Evolutionary conservation across 2,329 filamentous ascomycete species (phyloP), one percentile per base, ranked within the genome.

Genomic region (Ceratocystis destructans): DNA sequence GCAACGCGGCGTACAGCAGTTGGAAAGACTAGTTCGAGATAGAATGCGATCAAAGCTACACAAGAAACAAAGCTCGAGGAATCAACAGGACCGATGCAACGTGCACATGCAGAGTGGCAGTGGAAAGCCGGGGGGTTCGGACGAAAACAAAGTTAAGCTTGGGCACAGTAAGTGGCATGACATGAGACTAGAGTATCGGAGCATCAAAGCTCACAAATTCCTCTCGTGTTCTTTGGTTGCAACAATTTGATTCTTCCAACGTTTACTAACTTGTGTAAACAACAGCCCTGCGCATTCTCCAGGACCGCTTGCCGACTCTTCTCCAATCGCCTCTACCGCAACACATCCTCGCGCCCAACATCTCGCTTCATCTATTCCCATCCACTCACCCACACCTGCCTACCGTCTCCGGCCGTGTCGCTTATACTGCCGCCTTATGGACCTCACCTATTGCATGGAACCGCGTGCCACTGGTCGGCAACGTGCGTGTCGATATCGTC

Each of bases 361-460:
- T 89, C 75, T 82, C 83, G 7, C 83, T 88, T 53, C 83, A 86
- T 73, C 83, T 88, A 70, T 88, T 88, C 74, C 86, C 86, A 46
- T 84, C 85, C 33, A 94, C 89, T 0, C 89, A 95, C 72, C 90
- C 89, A 2, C 88, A 93, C 74, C 88, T 99, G 2, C 94, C 94
- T 44, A 88, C 86, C n/a, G 94, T 97, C 50, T 90, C 89, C 33
- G 94, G 94, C 64, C 85, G 89, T 61, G 88, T 96, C 45, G 88
- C 90, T 61, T 99, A 99, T 75, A 88, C 88, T 45, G 93, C 94
- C 20, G 94, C 94, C 2, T 80, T 99, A 46, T 97, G 92, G 92
- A 96, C 94, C 0, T 91, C 92, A 0, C 94, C 94, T 0, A 87
- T 99, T 64, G 93, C 92, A 37, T 99, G 94, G 94, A 95, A 95